phyloP scores from a whole-genome alignment of 1,139 yeast genomes.

The Kodamaea sp. region DNA sequence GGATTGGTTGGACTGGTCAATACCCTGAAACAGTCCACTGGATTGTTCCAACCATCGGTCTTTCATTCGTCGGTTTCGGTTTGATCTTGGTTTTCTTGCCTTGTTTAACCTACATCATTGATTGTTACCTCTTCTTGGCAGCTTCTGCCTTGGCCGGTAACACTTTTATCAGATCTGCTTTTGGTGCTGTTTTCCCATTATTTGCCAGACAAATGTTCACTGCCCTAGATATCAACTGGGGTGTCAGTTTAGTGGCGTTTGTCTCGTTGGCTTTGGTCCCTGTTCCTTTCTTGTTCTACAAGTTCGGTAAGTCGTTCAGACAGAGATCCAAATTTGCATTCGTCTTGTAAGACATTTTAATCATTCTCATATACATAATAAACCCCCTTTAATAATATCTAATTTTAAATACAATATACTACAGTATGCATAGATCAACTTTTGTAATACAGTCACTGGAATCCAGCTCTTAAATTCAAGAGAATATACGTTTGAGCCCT shows the following conservation, averaged over 20 bases:
- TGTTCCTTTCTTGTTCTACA: constrained; percentile 72
- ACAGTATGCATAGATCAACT: too few species aligned
- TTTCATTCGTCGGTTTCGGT: constrained; percentile 72
- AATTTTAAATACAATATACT: too few species aligned
- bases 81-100: constrained; percentile 75
- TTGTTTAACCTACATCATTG: constrained; percentile 77
- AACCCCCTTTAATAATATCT: too few species aligned
- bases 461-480: too few species aligned
- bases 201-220: constrained; percentile 68
- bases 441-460: too few species aligned
- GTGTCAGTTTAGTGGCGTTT: constrained; percentile 74
- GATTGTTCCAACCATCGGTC: constrained; percentile 83
- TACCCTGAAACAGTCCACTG: constrained; percentile 70
- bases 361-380: too few species aligned
- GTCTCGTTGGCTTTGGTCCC: constrained; percentile 64
- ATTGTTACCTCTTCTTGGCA: constrained; percentile 74
- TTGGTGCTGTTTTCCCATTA: constrained; percentile 54
- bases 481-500: too few species aligned
- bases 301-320: constrained; percentile 65
- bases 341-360: constrained; percentile 24
- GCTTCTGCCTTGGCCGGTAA: constrained; percentile 92
- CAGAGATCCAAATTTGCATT: constrained; percentile 66
- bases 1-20: constrained; percentile 87
- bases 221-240: constrained; percentile 79
- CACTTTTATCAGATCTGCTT: constrained; percentile 67